A percentile compares a stretch with the other conserved stretches of the same genome.
Conservation (phyloP, 106 monocot species). For the Cymbidium sinense region DNA sequence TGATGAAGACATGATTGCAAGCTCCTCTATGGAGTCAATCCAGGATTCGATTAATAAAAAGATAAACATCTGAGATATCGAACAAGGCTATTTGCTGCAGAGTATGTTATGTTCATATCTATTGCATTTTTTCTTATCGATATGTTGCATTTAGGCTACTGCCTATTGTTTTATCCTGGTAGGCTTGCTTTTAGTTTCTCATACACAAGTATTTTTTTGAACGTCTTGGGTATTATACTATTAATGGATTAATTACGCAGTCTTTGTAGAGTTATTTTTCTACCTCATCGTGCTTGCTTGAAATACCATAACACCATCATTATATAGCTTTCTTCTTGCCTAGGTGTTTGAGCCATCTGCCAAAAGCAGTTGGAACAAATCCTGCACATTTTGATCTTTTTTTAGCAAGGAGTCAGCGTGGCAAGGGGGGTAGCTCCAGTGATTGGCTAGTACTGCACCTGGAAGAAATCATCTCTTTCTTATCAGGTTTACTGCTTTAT, state of each 20-base stretch:
- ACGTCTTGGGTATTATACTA: not conserved
- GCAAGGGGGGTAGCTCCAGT: constrained; percentile 20
- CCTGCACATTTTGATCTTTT: constrained; percentile 85
- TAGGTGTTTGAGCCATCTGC: constrained; percentile 84
- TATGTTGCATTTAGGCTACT: not conserved
- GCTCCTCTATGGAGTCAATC: constrained; percentile 17
- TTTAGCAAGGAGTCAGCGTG: constrained; percentile 53
- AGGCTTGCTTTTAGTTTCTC: not conserved
- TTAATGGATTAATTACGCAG: not conserved
- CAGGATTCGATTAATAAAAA: constrained; percentile 34
- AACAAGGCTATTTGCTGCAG: constrained; percentile 94
- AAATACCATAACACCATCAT: not conserved
- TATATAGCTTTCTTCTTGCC: not conserved
- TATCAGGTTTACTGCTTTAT: constrained; percentile 59
- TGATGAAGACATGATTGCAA: constrained; percentile 87
- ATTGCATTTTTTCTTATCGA: not conserved
- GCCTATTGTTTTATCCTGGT: not conserved
- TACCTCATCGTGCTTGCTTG: not conserved
- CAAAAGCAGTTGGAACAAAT: constrained; percentile 77
- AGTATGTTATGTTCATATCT: constrained; percentile 43
- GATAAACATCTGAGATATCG: constrained; percentile 89
- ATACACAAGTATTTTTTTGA: not conserved
- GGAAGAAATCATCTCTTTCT: constrained; percentile 78
- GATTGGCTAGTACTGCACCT: constrained; percentile 91
- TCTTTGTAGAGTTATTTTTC: not conserved